A percentile compares a stretch with the other conserved stretches of the same genome.
phyloP scores from a whole-genome alignment of 1,284 basidiomycete species.

The Ganoderma lingzhi region DNA sequence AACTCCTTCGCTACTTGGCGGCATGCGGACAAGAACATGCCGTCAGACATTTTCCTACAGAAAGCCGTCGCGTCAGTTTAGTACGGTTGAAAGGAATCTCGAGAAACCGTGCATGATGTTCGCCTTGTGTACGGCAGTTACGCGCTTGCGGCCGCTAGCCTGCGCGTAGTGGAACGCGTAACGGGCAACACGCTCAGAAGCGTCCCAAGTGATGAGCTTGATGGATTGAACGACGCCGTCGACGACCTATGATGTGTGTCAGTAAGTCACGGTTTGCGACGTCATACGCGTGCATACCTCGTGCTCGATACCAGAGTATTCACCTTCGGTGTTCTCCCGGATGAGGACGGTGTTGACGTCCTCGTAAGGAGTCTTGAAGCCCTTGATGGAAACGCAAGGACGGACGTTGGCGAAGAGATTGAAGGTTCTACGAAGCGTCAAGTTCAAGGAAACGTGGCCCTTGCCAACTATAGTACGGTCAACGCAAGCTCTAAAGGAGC shows the following conservation, averaged over 20 bases:
- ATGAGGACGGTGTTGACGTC: slow-evolving; percentile 98
- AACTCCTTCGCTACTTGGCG: slow-evolving; percentile 97
- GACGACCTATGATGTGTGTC: slow-evolving; percentile 67
- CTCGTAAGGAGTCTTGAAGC: slow-evolving; percentile 98
- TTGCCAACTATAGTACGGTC: slow-evolving; percentile 81
- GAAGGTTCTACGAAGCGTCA: slow-evolving; percentile 97
- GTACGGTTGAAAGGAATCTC: background rate
- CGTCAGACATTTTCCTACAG: slow-evolving; percentile 97
- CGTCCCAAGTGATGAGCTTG: slow-evolving; percentile 99
- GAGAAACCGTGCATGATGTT: slow-evolving; percentile 88
- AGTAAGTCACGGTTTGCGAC: background rate
- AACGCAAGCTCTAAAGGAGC: slow-evolving; percentile 7
- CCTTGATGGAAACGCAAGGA: slow-evolving; percentile 95
- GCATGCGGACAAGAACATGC: slow-evolving; percentile 99
- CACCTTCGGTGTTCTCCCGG: slow-evolving; percentile 99
- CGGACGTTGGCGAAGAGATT: slow-evolving; percentile 99
- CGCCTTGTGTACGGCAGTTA: slow-evolving; percentile 99
- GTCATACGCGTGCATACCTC: slow-evolving; percentile 60
- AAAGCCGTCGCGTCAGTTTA: slow-evolving; percentile 12
- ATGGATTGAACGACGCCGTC: slow-evolving; percentile 99
- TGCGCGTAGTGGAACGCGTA: slow-evolving; percentile 99
- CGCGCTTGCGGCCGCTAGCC: slow-evolving; percentile 87
- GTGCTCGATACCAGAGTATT: slow-evolving; percentile 99
- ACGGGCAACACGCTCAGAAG: slow-evolving; percentile 97
- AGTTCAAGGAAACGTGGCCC: slow-evolving; percentile 98